Evolutionary conservation across 495 filamentous ascomycete species (phyloP), one percentile per base, ranked within the genome.

Genomic region (Lepraria neglecta): DNA sequence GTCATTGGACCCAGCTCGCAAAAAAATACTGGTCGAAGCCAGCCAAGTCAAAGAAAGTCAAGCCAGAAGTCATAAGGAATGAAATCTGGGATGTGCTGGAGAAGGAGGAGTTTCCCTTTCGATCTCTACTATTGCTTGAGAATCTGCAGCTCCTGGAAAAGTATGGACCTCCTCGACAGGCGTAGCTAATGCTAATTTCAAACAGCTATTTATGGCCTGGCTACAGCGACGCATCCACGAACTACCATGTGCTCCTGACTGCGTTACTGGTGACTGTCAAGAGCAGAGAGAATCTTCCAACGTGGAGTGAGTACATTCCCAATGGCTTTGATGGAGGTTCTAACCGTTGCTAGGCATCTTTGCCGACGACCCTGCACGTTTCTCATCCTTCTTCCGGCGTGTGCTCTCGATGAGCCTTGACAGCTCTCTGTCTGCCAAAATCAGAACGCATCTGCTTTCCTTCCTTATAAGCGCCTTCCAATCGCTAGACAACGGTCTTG

Each of bases 391-490:
- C 40, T 99, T 97, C 75, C 87, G 90, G 60, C 90, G 95, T 38
- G 81, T 95, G 38, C 80, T 97, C 0, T 91, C 90, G 14, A 89
- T 97, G 85, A 90, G 82, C 58, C 79, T 99, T 60, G 92, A 97
- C 69, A 74, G 75, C 42, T 88, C 89, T 4, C 73, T 96, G 19
- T 78, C 87, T 4, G 78, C 81, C 38, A 80, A 76, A 12, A 82
- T 95, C 54, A 84, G 90, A 58, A 87, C 87, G 2, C 84, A 94
- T 27, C 81, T 97, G 31, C 74, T 97, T 4, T 87, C 85, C 15
- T 96, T 95, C 72, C 81, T 96, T 60, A 91, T 96, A 58, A 83
- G 85, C 65, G 89, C 92, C 57, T 97, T 96, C 72, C 91, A 96
- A 73, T 96, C 91, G 27, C 81, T 97, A 19, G 94, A 99, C 67